Evolutionary conservation across 2,329 filamentous ascomycete species (phyloP).

Genomic region (Botrytis pseudocinerea): DNA sequence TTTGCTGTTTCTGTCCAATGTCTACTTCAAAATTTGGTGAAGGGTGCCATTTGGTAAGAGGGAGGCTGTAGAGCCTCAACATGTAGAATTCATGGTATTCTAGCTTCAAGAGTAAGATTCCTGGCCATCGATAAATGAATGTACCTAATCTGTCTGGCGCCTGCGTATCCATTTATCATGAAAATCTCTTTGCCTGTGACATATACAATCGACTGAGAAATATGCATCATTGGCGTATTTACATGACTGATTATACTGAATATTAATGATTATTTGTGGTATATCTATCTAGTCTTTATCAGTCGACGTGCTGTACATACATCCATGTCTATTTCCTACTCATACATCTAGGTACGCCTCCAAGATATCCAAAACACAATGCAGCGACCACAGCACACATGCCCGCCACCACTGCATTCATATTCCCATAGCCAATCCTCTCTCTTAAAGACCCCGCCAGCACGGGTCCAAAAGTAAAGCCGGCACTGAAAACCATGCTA

Average conservation of each 20-base stretch:
- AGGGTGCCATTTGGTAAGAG: background rate
- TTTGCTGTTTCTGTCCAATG: background rate
- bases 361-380: constrained; percentile 33
- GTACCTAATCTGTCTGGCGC: background rate
- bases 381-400: constrained; percentile 30
- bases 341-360: constrained; percentile 9
- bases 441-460: constrained; percentile 54
- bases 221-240: background rate
- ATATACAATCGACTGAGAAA: background rate
- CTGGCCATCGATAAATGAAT: background rate
- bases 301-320: background rate
- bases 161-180: background rate
- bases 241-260: background rate
- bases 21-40: background rate
- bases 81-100: too few species aligned
- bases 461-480: constrained; percentile 60
- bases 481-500: constrained; percentile 61
- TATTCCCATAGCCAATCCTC: constrained; percentile 56
- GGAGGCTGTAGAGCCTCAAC: background rate
- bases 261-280: background rate
- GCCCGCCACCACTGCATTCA: constrained; percentile 43
- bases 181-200: background rate
- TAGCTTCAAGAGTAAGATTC: background rate
- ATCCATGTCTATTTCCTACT: background rate
- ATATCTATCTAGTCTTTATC: background rate